Evolutionary conservation across 2,329 filamentous ascomycete genomes (phyloP).

Genomic region (Claviceps cyperi): DNA sequence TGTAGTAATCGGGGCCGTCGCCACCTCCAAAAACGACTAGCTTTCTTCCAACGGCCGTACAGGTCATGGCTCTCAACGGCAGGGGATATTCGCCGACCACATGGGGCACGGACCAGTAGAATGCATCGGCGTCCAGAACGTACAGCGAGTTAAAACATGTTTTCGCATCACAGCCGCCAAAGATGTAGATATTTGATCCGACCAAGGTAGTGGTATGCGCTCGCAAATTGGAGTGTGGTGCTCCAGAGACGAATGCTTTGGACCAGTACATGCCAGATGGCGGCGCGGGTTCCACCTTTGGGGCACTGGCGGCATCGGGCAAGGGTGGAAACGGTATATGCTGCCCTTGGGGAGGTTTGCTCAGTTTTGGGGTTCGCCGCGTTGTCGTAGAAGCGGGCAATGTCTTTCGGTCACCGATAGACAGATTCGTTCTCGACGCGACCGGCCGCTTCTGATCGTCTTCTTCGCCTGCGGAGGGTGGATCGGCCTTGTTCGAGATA

Average conservation of each 20-base stretch:
- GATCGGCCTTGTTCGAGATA: conserved; percentile 12
- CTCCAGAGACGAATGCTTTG: conserved; percentile 47
- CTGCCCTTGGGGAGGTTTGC: conserved; percentile 21
- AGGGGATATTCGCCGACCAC: conserved; percentile 50
- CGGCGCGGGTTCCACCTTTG: conserved; percentile 47
- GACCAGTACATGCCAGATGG: conserved; percentile 64
- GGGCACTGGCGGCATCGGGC: conserved; percentile 38
- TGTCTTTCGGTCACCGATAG: conserved; percentile 17
- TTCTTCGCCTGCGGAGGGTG: conserved; percentile 14
- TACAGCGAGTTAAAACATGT: conserved; percentile 58
- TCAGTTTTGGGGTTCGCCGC: conserved; percentile 7
- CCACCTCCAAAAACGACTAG: conserved; percentile 56
- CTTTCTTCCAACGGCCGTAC: conserved; percentile 56
- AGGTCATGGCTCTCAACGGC: conserved; percentile 56
- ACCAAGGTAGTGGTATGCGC: conserved; percentile 54
- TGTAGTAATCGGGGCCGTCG: conserved; percentile 57
- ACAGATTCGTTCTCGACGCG: not conserved
- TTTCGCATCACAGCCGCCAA: conserved; percentile 52
- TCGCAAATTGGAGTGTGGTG: conserved; percentile 44
- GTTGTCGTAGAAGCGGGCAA: conserved; percentile 7
- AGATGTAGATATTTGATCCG: conserved; percentile 52
- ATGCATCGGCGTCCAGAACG: conserved; percentile 54
- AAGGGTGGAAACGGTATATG: conserved; percentile 42
- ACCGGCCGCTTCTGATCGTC: conserved; percentile 15
- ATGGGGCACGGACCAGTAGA: conserved; percentile 53